A percentile compares a stretch with the other conserved stretches of the same genome.
Conservation (phyloP, 768 basidiomycete species). For the Cubamyces sp. region DNA sequence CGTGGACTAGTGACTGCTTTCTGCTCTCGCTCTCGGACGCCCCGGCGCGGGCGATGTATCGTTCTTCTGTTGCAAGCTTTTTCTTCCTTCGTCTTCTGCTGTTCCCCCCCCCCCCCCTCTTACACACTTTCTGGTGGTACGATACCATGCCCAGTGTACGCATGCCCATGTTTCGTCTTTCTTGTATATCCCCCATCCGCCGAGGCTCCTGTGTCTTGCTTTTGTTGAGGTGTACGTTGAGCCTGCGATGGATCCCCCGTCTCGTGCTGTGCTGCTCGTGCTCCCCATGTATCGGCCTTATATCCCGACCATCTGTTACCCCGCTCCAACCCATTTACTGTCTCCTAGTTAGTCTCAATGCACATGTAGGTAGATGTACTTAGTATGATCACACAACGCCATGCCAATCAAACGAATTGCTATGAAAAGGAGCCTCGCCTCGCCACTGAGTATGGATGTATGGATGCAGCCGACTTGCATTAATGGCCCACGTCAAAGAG, state of each 20-base stretch:
- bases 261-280: constrained; percentile 2
- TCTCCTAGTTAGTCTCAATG: neutral
- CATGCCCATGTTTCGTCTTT: constrained; percentile 1
- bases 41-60: neutral
- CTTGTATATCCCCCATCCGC: constrained; percentile 10
- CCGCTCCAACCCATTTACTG: neutral
- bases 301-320: constrained; percentile 18
- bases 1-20: constrained; percentile 39
- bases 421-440: no score
- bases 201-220: constrained; percentile 24
- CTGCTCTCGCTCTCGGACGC: neutral
- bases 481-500: no score
- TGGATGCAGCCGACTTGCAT: no score
- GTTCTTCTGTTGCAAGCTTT: constrained; percentile 15
- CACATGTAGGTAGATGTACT: constrained; percentile 14
- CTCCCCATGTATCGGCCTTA: constrained; percentile 7
- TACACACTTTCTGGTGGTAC: neutral
- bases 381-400: neutral
- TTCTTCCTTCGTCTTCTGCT: neutral
- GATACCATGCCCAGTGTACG: neutral
- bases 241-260: constrained; percentile 20
- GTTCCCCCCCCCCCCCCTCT: neutral
- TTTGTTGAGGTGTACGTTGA: constrained; percentile 19
- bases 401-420: neutral
- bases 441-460: no score